These are phyloP conservation scores for Metschnikowia cerradonensis DNA, from an alignment of 805 yeast genomes.

Conservation along the genomic window DNA sequence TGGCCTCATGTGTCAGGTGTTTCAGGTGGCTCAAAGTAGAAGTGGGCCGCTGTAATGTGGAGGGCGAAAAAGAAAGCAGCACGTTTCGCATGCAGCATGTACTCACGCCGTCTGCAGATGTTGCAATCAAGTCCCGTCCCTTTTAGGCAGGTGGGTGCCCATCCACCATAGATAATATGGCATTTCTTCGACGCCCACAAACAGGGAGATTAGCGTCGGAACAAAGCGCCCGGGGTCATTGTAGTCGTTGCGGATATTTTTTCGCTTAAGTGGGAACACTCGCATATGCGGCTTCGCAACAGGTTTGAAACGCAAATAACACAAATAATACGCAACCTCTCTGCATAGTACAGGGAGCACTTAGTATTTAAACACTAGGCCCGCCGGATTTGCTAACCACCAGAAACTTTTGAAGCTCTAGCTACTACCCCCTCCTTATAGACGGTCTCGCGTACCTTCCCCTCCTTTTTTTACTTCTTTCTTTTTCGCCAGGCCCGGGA, in stretches of 20 bases:
- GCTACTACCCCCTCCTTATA: not conserved
- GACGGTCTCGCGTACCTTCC: not conserved
- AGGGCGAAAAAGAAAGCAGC: not conserved
- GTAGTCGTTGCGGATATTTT: not conserved
- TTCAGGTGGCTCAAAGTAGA: not conserved
- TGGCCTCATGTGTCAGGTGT: not conserved
- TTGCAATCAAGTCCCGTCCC: not conserved
- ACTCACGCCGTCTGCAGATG: not conserved
- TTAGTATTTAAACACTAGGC: not conserved
- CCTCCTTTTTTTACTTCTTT: not conserved
- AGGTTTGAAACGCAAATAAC: constrained; percentile 5
- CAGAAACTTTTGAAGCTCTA: not conserved
- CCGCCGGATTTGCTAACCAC: not conserved
- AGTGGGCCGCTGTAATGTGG: not conserved
- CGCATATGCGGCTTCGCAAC: constrained; percentile 5
- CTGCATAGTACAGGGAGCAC: not conserved
- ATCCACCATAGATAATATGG: too few relatives aligned
- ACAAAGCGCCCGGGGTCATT: not conserved
- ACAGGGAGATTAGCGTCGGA: not conserved
- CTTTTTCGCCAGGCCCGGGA: not conserved
- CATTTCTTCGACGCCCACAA: not conserved
- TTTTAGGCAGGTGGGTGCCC: not conserved
- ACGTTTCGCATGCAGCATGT: constrained; percentile 1
- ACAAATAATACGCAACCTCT: not conserved
- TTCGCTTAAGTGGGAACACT: not conserved